Evolutionary conservation across 495 filamentous ascomycete genomes (phyloP), one percentile per base, ranked within the genome.

Genomic region (Lasiosphaeria hispida): DNA sequence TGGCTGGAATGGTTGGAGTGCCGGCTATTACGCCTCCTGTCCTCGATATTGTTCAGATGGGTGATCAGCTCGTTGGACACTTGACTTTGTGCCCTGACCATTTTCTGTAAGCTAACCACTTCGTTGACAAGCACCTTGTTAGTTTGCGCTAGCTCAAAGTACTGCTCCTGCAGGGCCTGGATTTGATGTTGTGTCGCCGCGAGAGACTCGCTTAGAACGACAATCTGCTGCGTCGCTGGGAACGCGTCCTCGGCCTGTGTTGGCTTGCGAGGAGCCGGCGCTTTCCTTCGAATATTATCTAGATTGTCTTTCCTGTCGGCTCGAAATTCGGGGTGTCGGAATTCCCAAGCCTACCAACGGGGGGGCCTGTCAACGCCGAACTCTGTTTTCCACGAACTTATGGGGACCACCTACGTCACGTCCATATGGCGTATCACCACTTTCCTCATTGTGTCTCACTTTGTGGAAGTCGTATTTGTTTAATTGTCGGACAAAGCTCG

Each of bases 381-480:
- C 0, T 18, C 30, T 36, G 10, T 7, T 36, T 30, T 34, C 23
- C 48, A 14, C 23, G 30, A 37, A 42, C 36, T 10, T 11, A 43
- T 30, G 44, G 38, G 45, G 14, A 39, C 50, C 56, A 76, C 87
- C 71, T 85, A 96, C 93, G 75, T 91, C 91, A 62, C 89, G 80
- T 34, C 93, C 92, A 69, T 97, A 96, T 39, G 88, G 92, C 52
- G 90, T 93, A 62, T 91, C 88, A 45, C 90, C 90, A 65, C 81
- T 92, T 65, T 97, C 94, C 68, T 98, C 94, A 63, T 93, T 97
- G 68, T 96, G 92, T 61, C 94, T 84, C 44, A 99, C 94, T 80
- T 99, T 99, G 77, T 97, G 95, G 63, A 99, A 99, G 72, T 97
- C 94, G 73, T 96, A 99, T 70, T 99, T 99, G 78, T 99, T 99